phyloP scores from a whole-genome alignment of 768 basidiomycete species.

The Mycena polygramma region DNA sequence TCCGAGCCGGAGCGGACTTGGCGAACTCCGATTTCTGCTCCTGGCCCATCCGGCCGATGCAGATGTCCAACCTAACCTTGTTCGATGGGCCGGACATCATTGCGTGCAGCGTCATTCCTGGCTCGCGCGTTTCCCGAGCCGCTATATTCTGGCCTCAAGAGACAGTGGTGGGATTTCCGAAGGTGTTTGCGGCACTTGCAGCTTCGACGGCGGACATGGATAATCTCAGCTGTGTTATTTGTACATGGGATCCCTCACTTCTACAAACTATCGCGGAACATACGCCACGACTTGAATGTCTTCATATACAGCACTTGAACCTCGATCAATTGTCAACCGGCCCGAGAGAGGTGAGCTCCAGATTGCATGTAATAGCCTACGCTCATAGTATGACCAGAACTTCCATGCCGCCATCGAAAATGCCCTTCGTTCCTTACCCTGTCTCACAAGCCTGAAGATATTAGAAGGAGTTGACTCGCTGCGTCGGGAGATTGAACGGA shows the following conservation, averaged over 20 bases:
- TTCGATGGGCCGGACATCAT: slow-evolving; percentile 5
- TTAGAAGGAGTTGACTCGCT: background rate
- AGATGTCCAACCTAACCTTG: background rate
- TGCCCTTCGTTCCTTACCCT: background rate
- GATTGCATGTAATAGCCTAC: background rate
- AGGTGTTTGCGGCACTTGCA: slow-evolving; percentile 2
- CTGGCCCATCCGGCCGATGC: background rate
- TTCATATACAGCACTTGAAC: background rate
- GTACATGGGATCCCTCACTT: slow-evolving; percentile 12
- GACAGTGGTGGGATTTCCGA: background rate
- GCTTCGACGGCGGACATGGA: slow-evolving; percentile 3
- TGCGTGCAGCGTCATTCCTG: slow-evolving; percentile 16
- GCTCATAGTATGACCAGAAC: background rate
- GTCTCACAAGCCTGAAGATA: background rate
- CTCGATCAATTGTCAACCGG: background rate
- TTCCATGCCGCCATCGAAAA: background rate
- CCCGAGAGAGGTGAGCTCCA: background rate
- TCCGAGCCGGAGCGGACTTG: background rate
- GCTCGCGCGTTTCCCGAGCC: background rate
- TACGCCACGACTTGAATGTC: background rate
- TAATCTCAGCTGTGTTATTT: background rate
- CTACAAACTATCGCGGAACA: slow-evolving; percentile 1
- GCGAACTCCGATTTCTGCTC: background rate
- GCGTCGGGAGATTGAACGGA: background rate
- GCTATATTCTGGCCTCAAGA: slow-evolving; percentile 14